Conservation (phyloP, 1,284 basidiomycete species). For the Ceratobasidium sp. region DNA sequence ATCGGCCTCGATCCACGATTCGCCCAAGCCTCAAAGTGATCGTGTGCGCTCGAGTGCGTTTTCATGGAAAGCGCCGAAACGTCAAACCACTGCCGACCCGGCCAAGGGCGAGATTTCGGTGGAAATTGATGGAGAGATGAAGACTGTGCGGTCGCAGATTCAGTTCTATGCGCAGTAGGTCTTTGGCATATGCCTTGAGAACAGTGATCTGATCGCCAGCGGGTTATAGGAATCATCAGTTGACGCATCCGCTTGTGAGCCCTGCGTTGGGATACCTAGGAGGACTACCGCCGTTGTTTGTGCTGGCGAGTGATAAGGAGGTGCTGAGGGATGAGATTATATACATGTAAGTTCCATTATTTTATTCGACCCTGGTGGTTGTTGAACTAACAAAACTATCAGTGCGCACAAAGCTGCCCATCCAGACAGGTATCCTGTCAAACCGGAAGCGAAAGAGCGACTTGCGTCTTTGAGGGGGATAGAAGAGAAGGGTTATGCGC, state of each 20-base stretch:
- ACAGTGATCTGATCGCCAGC: conserved; percentile 61
- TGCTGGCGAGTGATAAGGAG: conserved; percentile 91
- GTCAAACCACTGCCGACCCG: conserved; percentile 42
- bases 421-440: conserved; percentile 78
- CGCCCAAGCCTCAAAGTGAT: no score
- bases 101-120: conserved; percentile 28
- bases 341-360: conserved; percentile 59
- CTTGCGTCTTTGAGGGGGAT: conserved; percentile 75
- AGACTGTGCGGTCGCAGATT: conserved; percentile 75
- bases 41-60: neutral
- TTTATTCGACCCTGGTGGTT: neutral
- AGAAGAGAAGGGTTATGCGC: conserved; percentile 62
- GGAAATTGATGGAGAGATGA: conserved; percentile 60
- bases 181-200: neutral
- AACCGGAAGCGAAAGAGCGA: conserved; percentile 66
- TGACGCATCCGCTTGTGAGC: conserved; percentile 89
- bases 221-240: conserved; percentile 55
- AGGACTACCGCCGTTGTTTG: conserved; percentile 86
- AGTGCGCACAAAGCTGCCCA: conserved; percentile 89
- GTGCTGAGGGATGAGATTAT: conserved; percentile 93
- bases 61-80: conserved; percentile 20
- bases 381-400: neutral
- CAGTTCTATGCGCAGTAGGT: conserved; percentile 79
- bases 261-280: conserved; percentile 87
- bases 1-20: no score